Evolutionary conservation across 2,329 filamentous ascomycete species (phyloP).

Genomic region (Helicocarpus griseus): DNA sequence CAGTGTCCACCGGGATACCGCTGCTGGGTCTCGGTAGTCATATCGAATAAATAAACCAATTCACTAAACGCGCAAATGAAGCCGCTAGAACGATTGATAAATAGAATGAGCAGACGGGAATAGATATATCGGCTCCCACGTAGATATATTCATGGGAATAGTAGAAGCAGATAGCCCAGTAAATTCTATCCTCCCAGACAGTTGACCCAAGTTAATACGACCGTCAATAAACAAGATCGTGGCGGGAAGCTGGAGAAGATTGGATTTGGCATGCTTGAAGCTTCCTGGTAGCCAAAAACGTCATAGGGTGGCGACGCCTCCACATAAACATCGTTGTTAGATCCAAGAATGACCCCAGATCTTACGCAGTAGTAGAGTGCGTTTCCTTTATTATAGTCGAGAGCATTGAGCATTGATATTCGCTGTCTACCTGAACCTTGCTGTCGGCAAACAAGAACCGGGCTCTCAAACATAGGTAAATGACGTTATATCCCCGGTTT

Average conservation of each 20-base stretch:
- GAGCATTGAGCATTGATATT: too few relatives aligned
- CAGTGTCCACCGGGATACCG: constrained; percentile 59
- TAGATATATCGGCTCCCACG: neutral
- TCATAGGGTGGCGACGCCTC: constrained; percentile 1
- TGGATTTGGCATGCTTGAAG: neutral
- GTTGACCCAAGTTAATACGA: neutral
- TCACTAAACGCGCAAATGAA: neutral
- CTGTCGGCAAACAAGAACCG: neutral
- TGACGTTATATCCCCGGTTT: neutral
- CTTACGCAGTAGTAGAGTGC: too few relatives aligned
- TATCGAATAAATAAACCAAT: neutral
- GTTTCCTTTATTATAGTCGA: too few relatives aligned
- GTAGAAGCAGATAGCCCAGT: neutral
- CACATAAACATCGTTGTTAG: neutral
- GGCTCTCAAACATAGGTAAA: neutral
- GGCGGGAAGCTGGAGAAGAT: neutral
- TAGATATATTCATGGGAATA: neutral
- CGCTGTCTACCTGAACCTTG: too few relatives aligned
- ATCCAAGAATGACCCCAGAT: neutral
- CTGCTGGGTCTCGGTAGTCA: constrained; percentile 26
- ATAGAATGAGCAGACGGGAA: neutral
- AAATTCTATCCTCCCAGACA: neutral
- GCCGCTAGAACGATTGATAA: neutral
- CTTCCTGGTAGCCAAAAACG: neutral
- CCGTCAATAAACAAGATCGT: neutral